These are phyloP conservation scores for Wallacemonas sp. DNA, from an alignment of 208 protist species.

Conservation along the genomic window DNA sequence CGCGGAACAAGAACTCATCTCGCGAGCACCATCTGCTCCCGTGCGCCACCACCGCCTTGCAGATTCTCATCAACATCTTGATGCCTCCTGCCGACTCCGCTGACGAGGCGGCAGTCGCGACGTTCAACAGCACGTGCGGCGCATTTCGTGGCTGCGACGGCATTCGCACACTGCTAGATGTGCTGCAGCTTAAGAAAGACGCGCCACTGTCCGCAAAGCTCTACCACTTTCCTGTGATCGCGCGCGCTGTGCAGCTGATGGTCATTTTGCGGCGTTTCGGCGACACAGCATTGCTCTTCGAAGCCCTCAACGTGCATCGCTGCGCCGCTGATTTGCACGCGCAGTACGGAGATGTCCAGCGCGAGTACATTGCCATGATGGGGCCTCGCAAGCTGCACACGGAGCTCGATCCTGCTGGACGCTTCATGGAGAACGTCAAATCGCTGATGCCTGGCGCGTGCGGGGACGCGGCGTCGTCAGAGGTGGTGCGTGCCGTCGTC, in stretches of 20 bases:
- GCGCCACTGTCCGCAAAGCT: constrained; percentile 73
- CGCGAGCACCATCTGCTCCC: constrained; percentile 76
- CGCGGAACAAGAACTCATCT: constrained; percentile 59
- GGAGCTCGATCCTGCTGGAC: constrained; percentile 68
- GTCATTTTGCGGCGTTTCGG: constrained; percentile 68
- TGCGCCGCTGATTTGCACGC: constrained; percentile 65
- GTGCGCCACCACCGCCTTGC: constrained; percentile 62
- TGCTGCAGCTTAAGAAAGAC: constrained; percentile 67
- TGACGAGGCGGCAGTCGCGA: constrained; percentile 60
- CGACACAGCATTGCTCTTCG: constrained; percentile 77
- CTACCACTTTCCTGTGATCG: constrained; percentile 82
- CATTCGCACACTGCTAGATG: constrained; percentile 74
- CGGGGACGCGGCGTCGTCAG: constrained; percentile 45
- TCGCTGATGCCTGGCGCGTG: constrained; percentile 51
- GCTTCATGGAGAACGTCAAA: constrained; percentile 86
- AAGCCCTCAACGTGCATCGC: constrained; percentile 71
- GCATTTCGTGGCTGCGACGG: constrained; percentile 74
- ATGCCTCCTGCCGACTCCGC: constrained; percentile 61
- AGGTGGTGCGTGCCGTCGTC: constrained; percentile 36
- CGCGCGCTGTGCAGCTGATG: constrained; percentile 81
- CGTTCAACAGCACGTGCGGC: constrained; percentile 72
- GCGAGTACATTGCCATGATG: constrained; percentile 78
- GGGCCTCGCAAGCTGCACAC: constrained; percentile 57
- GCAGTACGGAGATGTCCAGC: constrained; percentile 76
- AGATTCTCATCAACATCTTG: constrained; percentile 75